Conservation (phyloP, 768 basidiomycete species). For the Leccinum truebloodii region DNA sequence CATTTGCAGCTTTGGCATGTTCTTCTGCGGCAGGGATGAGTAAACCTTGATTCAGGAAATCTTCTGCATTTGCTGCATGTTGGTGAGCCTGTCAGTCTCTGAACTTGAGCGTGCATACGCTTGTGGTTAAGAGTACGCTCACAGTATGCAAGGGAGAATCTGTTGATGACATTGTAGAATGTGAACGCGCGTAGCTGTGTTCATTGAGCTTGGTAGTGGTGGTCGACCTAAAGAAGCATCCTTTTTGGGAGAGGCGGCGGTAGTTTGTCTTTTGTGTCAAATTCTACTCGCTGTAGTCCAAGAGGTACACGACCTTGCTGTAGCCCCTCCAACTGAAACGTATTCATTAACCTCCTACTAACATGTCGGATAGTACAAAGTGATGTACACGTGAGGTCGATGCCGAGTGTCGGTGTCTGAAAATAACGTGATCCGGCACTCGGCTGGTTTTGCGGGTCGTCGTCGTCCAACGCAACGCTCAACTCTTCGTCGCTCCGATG, state of each 20-base stretch:
- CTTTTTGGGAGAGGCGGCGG: conserved; percentile 14
- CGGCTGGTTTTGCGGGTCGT: conserved; percentile 6
- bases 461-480: conserved; percentile 11
- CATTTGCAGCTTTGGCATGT: conserved; percentile 73
- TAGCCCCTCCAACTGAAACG: too few relatives aligned
- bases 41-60: conserved; percentile 63
- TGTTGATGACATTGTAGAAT: conserved; percentile 33
- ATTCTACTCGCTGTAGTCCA: too few relatives aligned
- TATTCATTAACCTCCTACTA: too few relatives aligned
- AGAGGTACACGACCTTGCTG: too few relatives aligned
- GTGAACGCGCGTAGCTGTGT: not conserved
- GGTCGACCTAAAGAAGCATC: not conserved
- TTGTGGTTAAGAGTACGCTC: conserved; percentile 17
- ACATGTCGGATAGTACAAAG: too few relatives aligned
- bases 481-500: conserved; percentile 27
- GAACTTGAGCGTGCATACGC: conserved; percentile 4
- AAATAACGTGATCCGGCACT: conserved; percentile 19
- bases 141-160: conserved; percentile 57
- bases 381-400: not conserved
- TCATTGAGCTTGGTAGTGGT: conserved; percentile 5
- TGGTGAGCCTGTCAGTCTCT: conserved; percentile 65
- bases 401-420: conserved; percentile 35
- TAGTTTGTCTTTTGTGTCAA: not conserved
- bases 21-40: conserved; percentile 74
- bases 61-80: conserved; percentile 80